Conservation (phyloP, 2,329 filamentous ascomycete genomes). For the Xylariaceae sp. region DNA sequence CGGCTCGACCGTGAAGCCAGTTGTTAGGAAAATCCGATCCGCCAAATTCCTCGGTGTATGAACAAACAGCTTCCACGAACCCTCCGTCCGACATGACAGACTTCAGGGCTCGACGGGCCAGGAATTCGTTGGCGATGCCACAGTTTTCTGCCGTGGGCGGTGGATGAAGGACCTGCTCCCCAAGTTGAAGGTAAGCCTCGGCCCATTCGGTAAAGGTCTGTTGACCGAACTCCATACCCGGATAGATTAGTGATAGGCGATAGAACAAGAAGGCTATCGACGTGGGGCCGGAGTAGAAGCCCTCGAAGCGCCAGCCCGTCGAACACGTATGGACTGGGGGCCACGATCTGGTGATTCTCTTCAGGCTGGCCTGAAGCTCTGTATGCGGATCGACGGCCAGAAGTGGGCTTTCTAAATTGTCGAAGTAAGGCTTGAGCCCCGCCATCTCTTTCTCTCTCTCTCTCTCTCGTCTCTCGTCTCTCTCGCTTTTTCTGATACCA, state of each 20-base stretch:
- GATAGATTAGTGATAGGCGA: conserved; percentile 39
- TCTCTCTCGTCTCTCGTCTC: too few relatives aligned
- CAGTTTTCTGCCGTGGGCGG: conserved; percentile 40
- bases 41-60: conserved; percentile 18
- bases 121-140: conserved; percentile 45
- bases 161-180: conserved; percentile 30
- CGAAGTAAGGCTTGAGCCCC: conserved; percentile 17
- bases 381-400: conserved; percentile 12
- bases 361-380: conserved; percentile 24
- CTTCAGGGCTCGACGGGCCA: conserved; percentile 42
- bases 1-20: conserved; percentile 61
- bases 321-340: conserved; percentile 28
- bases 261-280: conserved; percentile 53
- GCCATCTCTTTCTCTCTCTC: background rate
- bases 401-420: conserved; percentile 13
- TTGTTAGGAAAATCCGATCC: conserved; percentile 49
- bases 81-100: conserved; percentile 38
- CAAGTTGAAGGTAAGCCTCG: conserved; percentile 39
- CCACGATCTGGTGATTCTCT: conserved; percentile 20
- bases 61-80: conserved; percentile 38
- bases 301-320: conserved; percentile 35
- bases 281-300: conserved; percentile 49
- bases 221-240: conserved; percentile 39
- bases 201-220: conserved; percentile 43
- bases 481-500: too few relatives aligned